phyloP scores from a whole-genome alignment of 306 rosid genomes.

The Chamaecrista fasciculata region DNA sequence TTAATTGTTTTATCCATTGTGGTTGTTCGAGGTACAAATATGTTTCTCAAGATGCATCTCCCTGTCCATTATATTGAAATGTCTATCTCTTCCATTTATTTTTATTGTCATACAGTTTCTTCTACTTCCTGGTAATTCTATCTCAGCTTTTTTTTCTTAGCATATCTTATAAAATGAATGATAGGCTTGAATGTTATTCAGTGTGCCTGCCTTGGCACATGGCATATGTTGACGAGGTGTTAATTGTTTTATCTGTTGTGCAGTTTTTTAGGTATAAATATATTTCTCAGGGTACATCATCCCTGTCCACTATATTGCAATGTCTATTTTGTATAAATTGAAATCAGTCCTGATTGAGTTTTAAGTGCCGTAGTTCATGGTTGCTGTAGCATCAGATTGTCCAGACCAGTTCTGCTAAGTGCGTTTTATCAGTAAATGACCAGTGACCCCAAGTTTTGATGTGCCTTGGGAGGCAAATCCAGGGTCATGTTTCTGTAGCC shows the following conservation, averaged over 20 bases:
- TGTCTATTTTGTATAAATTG: neutral
- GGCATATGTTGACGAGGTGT: neutral
- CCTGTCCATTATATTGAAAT: neutral
- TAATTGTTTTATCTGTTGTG: neutral
- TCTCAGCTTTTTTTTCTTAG: slow-evolving; percentile 20
- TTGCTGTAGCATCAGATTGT: neutral
- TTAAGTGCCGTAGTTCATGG: slow-evolving; percentile 6
- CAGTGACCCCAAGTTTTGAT: neutral
- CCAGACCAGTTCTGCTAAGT: neutral
- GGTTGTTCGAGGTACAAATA: neutral
- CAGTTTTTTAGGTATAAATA: neutral
- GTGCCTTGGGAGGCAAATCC: neutral
- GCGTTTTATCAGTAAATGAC: neutral
- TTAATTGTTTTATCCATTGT: neutral
- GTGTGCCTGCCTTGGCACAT: neutral
- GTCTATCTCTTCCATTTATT: too few species aligned
- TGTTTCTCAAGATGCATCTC: neutral
- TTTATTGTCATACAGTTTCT: neutral
- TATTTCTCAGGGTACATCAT: neutral
- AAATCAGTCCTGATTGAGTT: neutral
- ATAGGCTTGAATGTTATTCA: neutral
- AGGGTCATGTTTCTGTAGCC: neutral
- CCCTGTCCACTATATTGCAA: neutral
- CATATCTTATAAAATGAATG: slow-evolving; percentile 7
- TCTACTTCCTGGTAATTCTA: neutral